Percentiles rank a stretch among this genome's conserved stretches.
Conservation (phyloP, 306 rosid species). For the Macrotyloma uniflorum region DNA sequence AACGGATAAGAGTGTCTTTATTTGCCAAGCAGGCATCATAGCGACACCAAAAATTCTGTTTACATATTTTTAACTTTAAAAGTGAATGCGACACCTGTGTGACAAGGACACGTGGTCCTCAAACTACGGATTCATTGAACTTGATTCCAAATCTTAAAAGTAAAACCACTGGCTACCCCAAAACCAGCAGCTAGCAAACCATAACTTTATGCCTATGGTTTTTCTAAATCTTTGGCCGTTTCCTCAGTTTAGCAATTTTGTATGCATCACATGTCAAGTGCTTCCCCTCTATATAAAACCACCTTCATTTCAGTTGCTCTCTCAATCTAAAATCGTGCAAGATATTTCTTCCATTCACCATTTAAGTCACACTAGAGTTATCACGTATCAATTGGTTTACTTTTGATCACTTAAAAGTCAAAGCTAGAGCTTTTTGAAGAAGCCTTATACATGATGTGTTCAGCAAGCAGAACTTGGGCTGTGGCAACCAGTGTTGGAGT, state of each 20-base stretch:
- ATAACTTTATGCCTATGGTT: slow-evolving; percentile 31
- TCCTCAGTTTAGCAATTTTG: background rate
- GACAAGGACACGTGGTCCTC: slow-evolving; percentile 32
- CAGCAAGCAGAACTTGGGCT: slow-evolving; percentile 38
- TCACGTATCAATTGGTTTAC: background rate
- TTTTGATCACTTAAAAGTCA: background rate
- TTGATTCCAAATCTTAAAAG: background rate
- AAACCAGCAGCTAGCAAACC: slow-evolving; percentile 30
- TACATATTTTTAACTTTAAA: too few species aligned
- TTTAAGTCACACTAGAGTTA: background rate
- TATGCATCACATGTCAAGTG: background rate
- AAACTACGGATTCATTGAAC: slow-evolving; percentile 23
- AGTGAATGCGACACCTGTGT: background rate
- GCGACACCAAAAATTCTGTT: background rate
- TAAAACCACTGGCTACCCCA: slow-evolving; percentile 29
- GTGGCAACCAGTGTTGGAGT: slow-evolving; percentile 50
- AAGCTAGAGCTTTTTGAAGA: background rate
- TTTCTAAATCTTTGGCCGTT: slow-evolving; percentile 24
- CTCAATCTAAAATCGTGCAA: slow-evolving; percentile 23
- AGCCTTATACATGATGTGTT: slow-evolving; percentile 19
- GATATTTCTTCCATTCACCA: background rate
- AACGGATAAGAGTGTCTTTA: background rate
- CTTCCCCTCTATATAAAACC: background rate
- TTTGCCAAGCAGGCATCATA: background rate
- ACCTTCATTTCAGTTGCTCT: slow-evolving; percentile 1